Evolutionary conservation across 192 early-diverging fungal species (phyloP), one percentile per base, ranked within the genome.

Genomic region (Coemansia sp.): DNA sequence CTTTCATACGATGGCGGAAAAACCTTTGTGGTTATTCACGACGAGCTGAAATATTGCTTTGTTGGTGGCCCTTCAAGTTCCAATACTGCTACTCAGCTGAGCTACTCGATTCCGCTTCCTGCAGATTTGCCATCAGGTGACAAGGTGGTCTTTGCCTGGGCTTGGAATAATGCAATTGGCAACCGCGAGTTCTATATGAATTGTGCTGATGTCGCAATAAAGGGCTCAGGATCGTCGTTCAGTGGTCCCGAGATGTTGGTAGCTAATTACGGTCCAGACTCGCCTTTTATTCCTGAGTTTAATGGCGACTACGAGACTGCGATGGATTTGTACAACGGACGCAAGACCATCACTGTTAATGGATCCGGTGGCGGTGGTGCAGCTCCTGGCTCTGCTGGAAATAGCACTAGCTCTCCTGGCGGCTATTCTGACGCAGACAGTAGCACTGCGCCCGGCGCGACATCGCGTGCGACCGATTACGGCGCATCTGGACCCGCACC

Each of bases 131-230:
- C 88, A 5, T 58, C 76, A 0, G 62, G 78, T 18, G 77, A 83
- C 22, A 53, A 60, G 3, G 85, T 74, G 0, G 63, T 86, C 32
- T 82, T 90, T 59, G 82, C 85, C 21, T 90, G 88, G 88, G 61
- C 85, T 12, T 90, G 85, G 84, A 82, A 82, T 49, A 89, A 89
- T 73, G 83, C 84, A 28, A 69, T 77, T 57, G 88, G 88, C 14
- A 88, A 89, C 68, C 85, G 88, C 52, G 88, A 88, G 62, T 79
- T 84, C 32, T 89, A 89, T 71, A 85, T 84, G 77, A 84, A 81
- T 67, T 88, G 88, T 58, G 84, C 84, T 27, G 87, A 88, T 32
- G 61, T 88, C 22, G 72, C 76, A 23, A 85, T 88, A 58, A 52
- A 70, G 26, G 83, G 82, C 1, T 54, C 41, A 2, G 16, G 60